phyloP scores from a whole-genome alignment of 805 yeast species.

The Metschnikowia sp. region DNA sequence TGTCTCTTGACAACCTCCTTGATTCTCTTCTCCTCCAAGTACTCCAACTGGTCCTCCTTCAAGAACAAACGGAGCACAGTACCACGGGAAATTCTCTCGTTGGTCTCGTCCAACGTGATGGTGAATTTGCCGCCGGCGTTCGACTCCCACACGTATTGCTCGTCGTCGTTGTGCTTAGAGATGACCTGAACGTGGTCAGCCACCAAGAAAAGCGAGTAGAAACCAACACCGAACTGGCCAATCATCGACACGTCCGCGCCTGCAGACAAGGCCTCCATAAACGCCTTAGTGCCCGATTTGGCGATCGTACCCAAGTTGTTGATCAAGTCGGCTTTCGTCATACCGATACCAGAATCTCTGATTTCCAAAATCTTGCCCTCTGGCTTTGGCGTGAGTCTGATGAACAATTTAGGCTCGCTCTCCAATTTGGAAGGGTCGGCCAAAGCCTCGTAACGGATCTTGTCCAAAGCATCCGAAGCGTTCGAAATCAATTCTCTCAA shows the following conservation, averaged over 20 bases:
- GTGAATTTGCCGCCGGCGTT: slow-evolving; percentile 99
- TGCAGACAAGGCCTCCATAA: slow-evolving; percentile 98
- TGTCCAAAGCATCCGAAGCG: slow-evolving; percentile 98
- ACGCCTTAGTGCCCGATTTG: slow-evolving; percentile 98
- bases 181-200: slow-evolving; percentile 98
- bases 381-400: slow-evolving; percentile 95
- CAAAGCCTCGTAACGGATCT: slow-evolving; percentile 94
- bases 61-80: slow-evolving; percentile 89
- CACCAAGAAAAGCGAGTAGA: slow-evolving; percentile 98
- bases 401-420: slow-evolving; percentile 92
- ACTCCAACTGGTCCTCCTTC: slow-evolving; percentile 98
- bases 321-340: slow-evolving; percentile 98
- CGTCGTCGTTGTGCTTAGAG: slow-evolving; percentile 98
- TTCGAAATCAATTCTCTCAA: slow-evolving; percentile 98
- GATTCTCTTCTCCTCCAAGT: slow-evolving; percentile 98
- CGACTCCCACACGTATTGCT: slow-evolving; percentile 99
- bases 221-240: slow-evolving; percentile 99
- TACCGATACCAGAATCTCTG: slow-evolving; percentile 99
- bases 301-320: slow-evolving; percentile 99
- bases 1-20: slow-evolving; percentile 99
- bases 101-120: slow-evolving; percentile 82
- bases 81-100: slow-evolving; percentile 93
- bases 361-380: slow-evolving; percentile 92
- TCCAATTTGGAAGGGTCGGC: slow-evolving; percentile 90
- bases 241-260: slow-evolving; percentile 99